These are phyloP conservation scores for Chalciporus sp. DNA, from an alignment of 1,284 basidiomycete species.

Conservation along the genomic window DNA sequence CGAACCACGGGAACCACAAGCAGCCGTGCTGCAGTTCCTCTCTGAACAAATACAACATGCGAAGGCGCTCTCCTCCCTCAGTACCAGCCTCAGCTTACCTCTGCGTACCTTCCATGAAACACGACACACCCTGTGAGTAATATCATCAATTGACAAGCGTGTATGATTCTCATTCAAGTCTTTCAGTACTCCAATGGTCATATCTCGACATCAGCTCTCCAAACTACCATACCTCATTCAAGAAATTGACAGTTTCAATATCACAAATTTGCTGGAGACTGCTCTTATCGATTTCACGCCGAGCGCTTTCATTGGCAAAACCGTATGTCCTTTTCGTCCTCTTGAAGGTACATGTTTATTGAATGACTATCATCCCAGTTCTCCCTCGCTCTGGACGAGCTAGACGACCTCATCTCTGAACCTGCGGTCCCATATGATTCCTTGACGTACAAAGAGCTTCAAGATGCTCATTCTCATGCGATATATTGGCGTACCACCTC, in stretches of 20 bases:
- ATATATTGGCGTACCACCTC: constrained; percentile 35
- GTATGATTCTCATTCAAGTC: background rate
- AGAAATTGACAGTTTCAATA: constrained; percentile 14
- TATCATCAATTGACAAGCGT: background rate
- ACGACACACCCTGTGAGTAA: constrained; percentile 25
- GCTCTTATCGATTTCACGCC: constrained; percentile 26
- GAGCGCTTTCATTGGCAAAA: constrained; percentile 33
- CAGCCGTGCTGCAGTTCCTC: constrained; percentile 27
- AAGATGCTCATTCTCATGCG: constrained; percentile 23
- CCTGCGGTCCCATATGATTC: background rate
- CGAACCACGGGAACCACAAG: constrained; percentile 20
- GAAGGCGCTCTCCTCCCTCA: constrained; percentile 29
- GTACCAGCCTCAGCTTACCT: constrained; percentile 21
- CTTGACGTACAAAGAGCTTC: background rate
- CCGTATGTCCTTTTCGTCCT: constrained; percentile 15
- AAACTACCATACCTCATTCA: background rate
- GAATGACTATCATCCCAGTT: constrained; percentile 19
- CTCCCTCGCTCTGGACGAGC: constrained; percentile 33
- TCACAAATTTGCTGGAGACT: constrained; percentile 20
- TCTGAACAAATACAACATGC: constrained; percentile 33
- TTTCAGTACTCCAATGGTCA: constrained; percentile 14
- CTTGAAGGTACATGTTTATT: background rate
- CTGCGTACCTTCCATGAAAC: constrained; percentile 26
- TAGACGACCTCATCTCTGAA: constrained; percentile 21
- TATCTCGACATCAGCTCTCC: background rate